Percentiles rank a stretch among this genome's conserved stretches.
Evolutionary conservation across 768 basidiomycete species (phyloP).

Genomic region (Rhizopogon vinicolor): DNA sequence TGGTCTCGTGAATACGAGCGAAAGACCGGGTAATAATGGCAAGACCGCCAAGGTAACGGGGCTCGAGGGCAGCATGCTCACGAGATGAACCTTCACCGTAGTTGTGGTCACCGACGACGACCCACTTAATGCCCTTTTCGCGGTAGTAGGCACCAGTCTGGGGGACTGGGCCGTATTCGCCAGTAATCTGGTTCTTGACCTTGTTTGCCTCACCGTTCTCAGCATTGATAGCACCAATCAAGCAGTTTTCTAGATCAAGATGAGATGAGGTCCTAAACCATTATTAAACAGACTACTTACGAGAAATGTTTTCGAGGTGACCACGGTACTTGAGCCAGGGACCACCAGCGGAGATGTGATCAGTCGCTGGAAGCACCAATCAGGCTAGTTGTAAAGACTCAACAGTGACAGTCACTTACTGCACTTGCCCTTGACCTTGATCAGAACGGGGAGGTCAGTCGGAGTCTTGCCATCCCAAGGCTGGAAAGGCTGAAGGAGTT

Average conservation of each 20-base stretch:
- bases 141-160: conserved; percentile 86
- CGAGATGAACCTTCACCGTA: conserved; percentile 98
- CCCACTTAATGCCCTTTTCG: conserved; percentile 89
- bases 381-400: not conserved
- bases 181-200: conserved; percentile 85
- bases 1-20: conserved; percentile 97
- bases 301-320: conserved; percentile 97
- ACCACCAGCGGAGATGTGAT: conserved; percentile 96
- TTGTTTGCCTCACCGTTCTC: conserved; percentile 97
- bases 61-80: conserved; percentile 96
- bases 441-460: conserved; percentile 83
- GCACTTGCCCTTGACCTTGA: conserved; percentile 99
- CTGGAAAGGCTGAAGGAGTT: conserved; percentile 83
- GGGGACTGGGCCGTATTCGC: conserved; percentile 83
- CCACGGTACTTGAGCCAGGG: conserved; percentile 99
- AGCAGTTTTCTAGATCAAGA: conserved; percentile 71
- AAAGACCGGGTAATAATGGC: conserved; percentile 97
- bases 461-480: conserved; percentile 95
- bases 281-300: conserved; percentile 35
- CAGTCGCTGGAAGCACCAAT: conserved; percentile 51
- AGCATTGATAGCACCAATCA: conserved; percentile 95
- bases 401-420: conserved; percentile 46
- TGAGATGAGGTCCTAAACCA: conserved; percentile 5
- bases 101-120: conserved; percentile 93
- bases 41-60: conserved; percentile 90